Percentiles rank a stretch among this genome's conserved stretches.
Evolutionary conservation across 2,329 filamentous ascomycete species (phyloP).

Genomic region (Aschersonia sp.): DNA sequence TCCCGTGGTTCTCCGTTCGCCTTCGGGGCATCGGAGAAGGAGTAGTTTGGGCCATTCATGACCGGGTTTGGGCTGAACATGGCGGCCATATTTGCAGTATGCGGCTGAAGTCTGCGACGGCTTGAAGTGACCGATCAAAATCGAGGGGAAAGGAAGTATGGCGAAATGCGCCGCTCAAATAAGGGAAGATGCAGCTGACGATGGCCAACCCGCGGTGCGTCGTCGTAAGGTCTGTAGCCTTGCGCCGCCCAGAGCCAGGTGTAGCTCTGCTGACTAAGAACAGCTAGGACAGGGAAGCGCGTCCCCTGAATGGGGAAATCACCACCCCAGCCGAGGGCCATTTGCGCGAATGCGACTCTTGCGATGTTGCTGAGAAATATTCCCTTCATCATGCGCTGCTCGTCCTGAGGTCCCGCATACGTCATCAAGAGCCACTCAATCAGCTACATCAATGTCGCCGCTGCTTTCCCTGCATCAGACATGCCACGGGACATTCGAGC

Average conservation of each 20-base stretch:
- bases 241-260: constrained; percentile 8
- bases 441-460: not conserved
- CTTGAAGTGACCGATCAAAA: no score
- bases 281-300: not conserved
- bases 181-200: constrained; percentile 6
- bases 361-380: no score
- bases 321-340: no score
- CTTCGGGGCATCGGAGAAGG: constrained; percentile 47
- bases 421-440: not conserved
- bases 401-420: no score
- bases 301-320: not conserved
- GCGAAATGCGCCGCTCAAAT: not conserved
- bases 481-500: constrained; percentile 45
- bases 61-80: constrained; percentile 59
- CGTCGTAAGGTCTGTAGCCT: constrained; percentile 14
- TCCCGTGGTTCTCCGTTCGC: constrained; percentile 43
- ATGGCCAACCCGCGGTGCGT: constrained; percentile 14
- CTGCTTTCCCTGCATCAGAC: constrained; percentile 3
- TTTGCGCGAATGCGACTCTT: no score
- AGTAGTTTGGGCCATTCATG: constrained; percentile 57
- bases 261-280: constrained; percentile 28
- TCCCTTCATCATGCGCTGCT: no score
- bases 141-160: no score
- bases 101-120: not conserved
- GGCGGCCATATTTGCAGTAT: constrained; percentile 36